These are phyloP conservation scores for Lactifluus subvellereus DNA, from an alignment of 768 basidiomycete genomes.

Conservation along the genomic window DNA sequence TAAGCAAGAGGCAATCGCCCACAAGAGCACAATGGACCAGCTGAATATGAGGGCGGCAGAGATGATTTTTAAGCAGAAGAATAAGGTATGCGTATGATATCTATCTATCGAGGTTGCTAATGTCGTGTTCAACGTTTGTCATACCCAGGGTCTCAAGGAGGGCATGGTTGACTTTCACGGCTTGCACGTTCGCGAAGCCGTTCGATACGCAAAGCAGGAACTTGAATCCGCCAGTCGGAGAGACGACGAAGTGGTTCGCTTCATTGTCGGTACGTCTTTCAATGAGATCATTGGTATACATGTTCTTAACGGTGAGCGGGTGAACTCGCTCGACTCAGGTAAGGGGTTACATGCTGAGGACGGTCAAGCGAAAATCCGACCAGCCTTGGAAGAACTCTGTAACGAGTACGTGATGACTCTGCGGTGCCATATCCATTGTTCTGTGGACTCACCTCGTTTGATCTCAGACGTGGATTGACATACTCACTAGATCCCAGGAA, in stretches of 20 bases:
- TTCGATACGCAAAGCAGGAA: neutral
- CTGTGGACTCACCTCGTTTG: neutral
- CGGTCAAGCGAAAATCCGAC: slow-evolving; percentile 10
- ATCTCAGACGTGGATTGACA: neutral
- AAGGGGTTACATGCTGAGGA: slow-evolving; percentile 2
- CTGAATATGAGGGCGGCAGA: slow-evolving; percentile 1
- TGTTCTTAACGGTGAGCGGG: neutral
- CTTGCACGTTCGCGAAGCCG: slow-evolving; percentile 1
- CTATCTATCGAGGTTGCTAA: neutral
- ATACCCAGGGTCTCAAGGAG: neutral
- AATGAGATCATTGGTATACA: neutral
- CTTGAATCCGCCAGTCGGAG: neutral
- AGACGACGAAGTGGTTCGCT: neutral
- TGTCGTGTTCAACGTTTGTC: neutral
- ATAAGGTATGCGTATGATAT: neutral
- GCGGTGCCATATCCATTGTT: neutral
- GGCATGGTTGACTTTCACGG: slow-evolving; percentile 12
- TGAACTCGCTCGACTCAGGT: neutral
- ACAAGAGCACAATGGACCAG: neutral
- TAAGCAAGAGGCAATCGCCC: neutral
- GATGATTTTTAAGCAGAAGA: slow-evolving; percentile 4
- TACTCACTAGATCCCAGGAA: slow-evolving; percentile 3
- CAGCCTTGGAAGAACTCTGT: slow-evolving; percentile 3
- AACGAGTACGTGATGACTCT: neutral
- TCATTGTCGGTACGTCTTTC: slow-evolving; percentile 13